Evolutionary conservation across 2,329 filamentous ascomycete genomes (phyloP).

Genomic region (Colletotrichum godetiae): DNA sequence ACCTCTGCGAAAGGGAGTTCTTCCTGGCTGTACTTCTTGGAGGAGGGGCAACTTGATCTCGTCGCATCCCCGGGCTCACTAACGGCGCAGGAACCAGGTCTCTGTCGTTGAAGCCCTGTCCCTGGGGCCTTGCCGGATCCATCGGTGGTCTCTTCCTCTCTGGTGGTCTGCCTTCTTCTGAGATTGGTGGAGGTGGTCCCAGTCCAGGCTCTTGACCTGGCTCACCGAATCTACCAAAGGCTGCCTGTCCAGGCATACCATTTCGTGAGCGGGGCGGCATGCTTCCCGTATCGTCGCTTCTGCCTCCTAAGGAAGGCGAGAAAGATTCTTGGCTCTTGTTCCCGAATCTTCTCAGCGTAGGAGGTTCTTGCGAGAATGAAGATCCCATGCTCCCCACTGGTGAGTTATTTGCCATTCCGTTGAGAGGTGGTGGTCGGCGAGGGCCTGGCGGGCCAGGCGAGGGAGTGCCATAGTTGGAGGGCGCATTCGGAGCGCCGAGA

Average conservation of each 20-base stretch:
- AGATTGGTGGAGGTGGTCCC: constrained; percentile 41
- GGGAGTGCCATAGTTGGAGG: constrained; percentile 47
- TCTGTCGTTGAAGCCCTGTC: constrained; percentile 56
- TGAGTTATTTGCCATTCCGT: constrained; percentile 46
- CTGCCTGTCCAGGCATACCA: constrained; percentile 54
- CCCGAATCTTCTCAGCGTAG: constrained; percentile 59
- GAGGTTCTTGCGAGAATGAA: constrained; percentile 53
- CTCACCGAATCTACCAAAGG: constrained; percentile 50
- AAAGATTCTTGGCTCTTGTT: constrained; percentile 71
- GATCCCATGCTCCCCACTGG: constrained; percentile 66
- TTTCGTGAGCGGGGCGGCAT: constrained; percentile 65
- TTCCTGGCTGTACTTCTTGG: constrained; percentile 64
- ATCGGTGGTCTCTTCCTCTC: constrained; percentile 76
- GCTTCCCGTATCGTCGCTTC: constrained; percentile 64
- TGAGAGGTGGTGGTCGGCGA: constrained; percentile 29
- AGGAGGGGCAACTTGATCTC: constrained; percentile 58
- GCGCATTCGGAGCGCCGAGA: constrained; percentile 35
- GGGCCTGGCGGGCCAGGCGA: constrained; percentile 40
- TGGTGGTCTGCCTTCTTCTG: constrained; percentile 60
- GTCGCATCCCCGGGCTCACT: constrained; percentile 61
- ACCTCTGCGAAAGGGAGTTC: constrained; percentile 49
- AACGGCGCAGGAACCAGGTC: constrained; percentile 69
- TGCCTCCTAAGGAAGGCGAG: constrained; percentile 56
- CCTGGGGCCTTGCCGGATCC: constrained; percentile 66
- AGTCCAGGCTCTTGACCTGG: constrained; percentile 38